Conservation (phyloP, 108 stramenopile species). For the Nannochloropsis gaditana region DNA sequence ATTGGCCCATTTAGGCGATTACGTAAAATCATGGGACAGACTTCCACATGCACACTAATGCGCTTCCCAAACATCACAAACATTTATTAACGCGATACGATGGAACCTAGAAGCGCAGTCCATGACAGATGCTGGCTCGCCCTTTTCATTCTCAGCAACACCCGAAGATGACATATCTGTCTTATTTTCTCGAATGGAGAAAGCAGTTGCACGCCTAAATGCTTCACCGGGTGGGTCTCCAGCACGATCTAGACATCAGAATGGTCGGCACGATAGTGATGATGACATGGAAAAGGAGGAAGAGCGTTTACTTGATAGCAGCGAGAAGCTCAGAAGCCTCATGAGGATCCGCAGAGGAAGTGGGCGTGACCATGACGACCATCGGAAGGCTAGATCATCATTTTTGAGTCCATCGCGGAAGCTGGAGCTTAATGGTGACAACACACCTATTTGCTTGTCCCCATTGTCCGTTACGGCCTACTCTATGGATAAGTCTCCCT, state of each 20-base stretch:
- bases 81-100: too few relatives aligned
- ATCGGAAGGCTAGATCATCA: background rate
- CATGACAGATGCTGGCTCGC: too few relatives aligned
- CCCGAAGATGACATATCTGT: background rate
- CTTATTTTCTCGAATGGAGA: slow-evolving; percentile 13
- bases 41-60: too few relatives aligned
- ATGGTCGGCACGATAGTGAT: background rate
- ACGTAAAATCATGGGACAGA: too few relatives aligned
- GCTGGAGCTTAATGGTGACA: background rate
- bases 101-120: too few relatives aligned
- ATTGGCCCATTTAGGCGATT: too few relatives aligned
- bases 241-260: background rate
- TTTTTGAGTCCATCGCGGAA: background rate
- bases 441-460: background rate
- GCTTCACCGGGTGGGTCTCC: background rate
- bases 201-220: background rate
- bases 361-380: background rate
- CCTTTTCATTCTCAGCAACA: too few relatives aligned
- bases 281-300: slow-evolving; percentile 9
- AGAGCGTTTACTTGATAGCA: slow-evolving; percentile 3
- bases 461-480: background rate
- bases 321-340: slow-evolving; percentile 8
- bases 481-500: background rate
- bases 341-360: background rate
- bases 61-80: too few relatives aligned